Evolutionary conservation across 352 stramenopile species (phyloP).

Genomic region (Globisporangium mamillatum): DNA sequence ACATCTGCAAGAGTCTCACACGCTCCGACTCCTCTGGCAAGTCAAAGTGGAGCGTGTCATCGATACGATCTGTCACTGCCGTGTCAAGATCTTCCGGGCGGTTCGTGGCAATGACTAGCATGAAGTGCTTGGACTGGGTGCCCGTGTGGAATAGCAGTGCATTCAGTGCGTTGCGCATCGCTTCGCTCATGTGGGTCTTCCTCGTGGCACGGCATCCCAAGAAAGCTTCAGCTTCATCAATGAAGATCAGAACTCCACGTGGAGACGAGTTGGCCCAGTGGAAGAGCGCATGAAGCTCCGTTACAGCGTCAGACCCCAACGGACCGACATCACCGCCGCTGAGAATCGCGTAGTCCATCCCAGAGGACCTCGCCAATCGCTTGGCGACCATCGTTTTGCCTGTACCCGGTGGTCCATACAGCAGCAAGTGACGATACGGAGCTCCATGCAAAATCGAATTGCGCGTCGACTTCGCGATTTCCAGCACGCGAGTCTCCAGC

Average conservation of each 20-base stretch:
- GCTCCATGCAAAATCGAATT: slow-evolving; percentile 61
- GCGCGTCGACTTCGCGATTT: slow-evolving; percentile 57
- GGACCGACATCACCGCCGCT: slow-evolving; percentile 84
- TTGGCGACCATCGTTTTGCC: slow-evolving; percentile 90
- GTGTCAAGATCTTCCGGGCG: slow-evolving; percentile 75
- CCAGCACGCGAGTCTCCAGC: slow-evolving; percentile 60
- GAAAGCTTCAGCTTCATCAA: slow-evolving; percentile 58
- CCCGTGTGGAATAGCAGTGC: slow-evolving; percentile 82
- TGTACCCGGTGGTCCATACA: slow-evolving; percentile 81
- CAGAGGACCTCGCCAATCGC: slow-evolving; percentile 53
- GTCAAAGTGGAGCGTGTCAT: slow-evolving; percentile 81
- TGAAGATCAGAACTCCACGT: slow-evolving; percentile 82
- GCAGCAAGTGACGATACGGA: slow-evolving; percentile 78
- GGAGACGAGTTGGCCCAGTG: slow-evolving; percentile 74
- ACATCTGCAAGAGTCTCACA: slow-evolving; percentile 64
- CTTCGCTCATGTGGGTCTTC: slow-evolving; percentile 83
- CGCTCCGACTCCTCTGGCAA: slow-evolving; percentile 62
- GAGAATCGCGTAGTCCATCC: slow-evolving; percentile 84
- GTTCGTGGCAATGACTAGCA: slow-evolving; percentile 86
- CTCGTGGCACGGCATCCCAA: slow-evolving; percentile 59
- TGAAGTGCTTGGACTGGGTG: slow-evolving; percentile 66
- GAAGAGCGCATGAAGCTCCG: slow-evolving; percentile 80
- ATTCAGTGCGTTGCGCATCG: slow-evolving; percentile 82
- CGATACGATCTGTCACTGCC: slow-evolving; percentile 77
- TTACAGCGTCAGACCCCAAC: slow-evolving; percentile 69